phyloP scores from a whole-genome alignment of 2,329 filamentous ascomycete species.

The Chalara sp. region DNA sequence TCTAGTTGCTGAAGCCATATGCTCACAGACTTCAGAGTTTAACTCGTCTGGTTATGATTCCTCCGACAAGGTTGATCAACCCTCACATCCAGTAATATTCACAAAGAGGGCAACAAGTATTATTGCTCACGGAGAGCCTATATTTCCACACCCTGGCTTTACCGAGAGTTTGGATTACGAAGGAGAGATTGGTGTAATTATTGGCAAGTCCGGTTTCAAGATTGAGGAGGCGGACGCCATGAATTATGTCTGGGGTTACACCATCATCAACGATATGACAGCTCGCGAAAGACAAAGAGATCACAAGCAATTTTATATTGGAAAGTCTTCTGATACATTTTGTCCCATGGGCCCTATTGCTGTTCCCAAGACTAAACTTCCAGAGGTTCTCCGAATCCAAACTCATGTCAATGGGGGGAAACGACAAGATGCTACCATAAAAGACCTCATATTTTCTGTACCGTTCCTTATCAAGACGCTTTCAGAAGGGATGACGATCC shows the following conservation, averaged over 20 bases:
- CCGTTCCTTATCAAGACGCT: constrained; percentile 39
- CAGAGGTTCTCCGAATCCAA: constrained; percentile 31
- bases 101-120: constrained; percentile 41
- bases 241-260: constrained; percentile 30
- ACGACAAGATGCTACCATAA: constrained; percentile 40
- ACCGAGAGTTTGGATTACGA: constrained; percentile 44
- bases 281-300: constrained; percentile 46
- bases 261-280: constrained; percentile 50
- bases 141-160: constrained; percentile 39
- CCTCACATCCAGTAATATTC: constrained; percentile 48
- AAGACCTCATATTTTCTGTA: constrained; percentile 43
- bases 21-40: constrained; percentile 31
- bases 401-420: constrained; percentile 43
- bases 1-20: too few relatives aligned
- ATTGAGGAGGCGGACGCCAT: constrained; percentile 17
- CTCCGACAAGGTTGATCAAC: constrained; percentile 45
- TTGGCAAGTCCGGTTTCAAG: constrained; percentile 43
- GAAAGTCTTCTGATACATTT: constrained; percentile 48
- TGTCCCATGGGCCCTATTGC: constrained; percentile 50
- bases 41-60: constrained; percentile 47
- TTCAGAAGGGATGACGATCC: constrained; percentile 42
- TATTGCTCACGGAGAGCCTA: constrained; percentile 31
- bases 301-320: constrained; percentile 56
- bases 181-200: constrained; percentile 44
- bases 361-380: constrained; percentile 38